Evolutionary conservation across 2,329 filamentous ascomycete species (phyloP).

Genomic region (Diaporthe ilicicola): DNA sequence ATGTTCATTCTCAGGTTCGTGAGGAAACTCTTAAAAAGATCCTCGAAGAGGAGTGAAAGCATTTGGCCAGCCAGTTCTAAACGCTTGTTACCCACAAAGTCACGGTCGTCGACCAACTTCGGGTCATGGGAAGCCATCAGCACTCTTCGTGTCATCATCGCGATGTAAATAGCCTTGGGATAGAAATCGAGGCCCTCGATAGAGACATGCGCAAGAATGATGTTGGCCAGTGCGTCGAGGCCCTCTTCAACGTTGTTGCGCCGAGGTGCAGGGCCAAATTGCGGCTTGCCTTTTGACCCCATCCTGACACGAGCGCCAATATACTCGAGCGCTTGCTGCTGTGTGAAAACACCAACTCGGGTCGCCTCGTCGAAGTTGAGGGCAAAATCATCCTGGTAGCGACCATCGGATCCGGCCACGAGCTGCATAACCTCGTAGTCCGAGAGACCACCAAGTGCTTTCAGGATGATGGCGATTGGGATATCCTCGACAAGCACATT

Average conservation of each 20-base stretch:
- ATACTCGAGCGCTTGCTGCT: slow-evolving; percentile 95
- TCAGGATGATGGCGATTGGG: slow-evolving; percentile 93
- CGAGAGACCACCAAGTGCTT: slow-evolving; percentile 91
- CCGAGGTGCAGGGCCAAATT: slow-evolving; percentile 63
- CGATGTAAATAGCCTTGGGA: slow-evolving; percentile 95
- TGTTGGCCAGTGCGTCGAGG: slow-evolving; percentile 88
- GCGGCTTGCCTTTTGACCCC: slow-evolving; percentile 71
- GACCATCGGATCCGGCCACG: slow-evolving; percentile 84
- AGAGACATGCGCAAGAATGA: slow-evolving; percentile 93
- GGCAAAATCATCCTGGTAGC: slow-evolving; percentile 93
- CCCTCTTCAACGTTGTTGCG: slow-evolving; percentile 91
- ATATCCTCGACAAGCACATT: slow-evolving; percentile 93
- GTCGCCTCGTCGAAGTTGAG: slow-evolving; percentile 95
- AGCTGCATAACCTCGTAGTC: slow-evolving; percentile 95
- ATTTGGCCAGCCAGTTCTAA: slow-evolving; percentile 95
- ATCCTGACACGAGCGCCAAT: slow-evolving; percentile 89
- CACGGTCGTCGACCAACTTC: slow-evolving; percentile 90
- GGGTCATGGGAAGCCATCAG: slow-evolving; percentile 92
- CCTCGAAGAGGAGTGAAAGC: slow-evolving; percentile 92
- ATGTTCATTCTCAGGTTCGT: slow-evolving; percentile 90
- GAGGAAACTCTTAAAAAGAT: slow-evolving; percentile 96
- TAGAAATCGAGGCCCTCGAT: slow-evolving; percentile 93
- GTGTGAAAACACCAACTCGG: slow-evolving; percentile 85
- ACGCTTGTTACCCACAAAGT: slow-evolving; percentile 98
- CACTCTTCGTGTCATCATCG: slow-evolving; percentile 96